Conservation (phyloP, 805 yeast species). For the Yamadazyma takamatsuzukensis region DNA sequence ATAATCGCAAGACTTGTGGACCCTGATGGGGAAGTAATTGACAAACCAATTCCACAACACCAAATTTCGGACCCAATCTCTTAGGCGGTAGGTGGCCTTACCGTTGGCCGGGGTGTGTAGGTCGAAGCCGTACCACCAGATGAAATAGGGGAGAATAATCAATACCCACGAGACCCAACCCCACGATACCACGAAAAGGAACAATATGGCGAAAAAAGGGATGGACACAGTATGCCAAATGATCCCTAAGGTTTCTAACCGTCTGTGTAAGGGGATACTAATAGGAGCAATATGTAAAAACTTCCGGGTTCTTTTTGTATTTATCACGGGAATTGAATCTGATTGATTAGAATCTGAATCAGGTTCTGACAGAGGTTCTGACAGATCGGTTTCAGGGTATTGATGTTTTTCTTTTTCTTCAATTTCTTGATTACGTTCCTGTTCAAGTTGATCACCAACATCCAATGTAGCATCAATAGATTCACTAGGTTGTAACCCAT, state of each 20-base stretch:
- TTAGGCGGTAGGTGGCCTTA: constrained; percentile 52
- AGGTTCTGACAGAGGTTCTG: no score
- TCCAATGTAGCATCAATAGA: no score
- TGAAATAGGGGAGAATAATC: constrained; percentile 56
- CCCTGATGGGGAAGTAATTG: constrained; percentile 72
- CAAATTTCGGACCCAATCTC: constrained; percentile 53
- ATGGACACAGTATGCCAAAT: constrained; percentile 73
- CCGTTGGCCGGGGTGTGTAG: constrained; percentile 76
- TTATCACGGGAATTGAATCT: not conserved
- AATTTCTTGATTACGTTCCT: no score
- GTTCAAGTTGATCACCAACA: no score
- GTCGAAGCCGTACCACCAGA: constrained; percentile 51
- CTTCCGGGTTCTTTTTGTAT: constrained; percentile 1
- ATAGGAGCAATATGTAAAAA: constrained; percentile 49
- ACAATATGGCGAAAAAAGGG: constrained; percentile 52
- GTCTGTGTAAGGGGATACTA: constrained; percentile 49
- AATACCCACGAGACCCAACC: constrained; percentile 70
- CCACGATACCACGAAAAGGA: constrained; percentile 43
- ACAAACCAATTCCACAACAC: constrained; percentile 69
- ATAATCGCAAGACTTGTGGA: constrained; percentile 65
- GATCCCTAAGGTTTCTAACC: constrained; percentile 66
- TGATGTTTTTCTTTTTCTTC: no score
- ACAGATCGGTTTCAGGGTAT: no score
- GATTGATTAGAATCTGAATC: not conserved
- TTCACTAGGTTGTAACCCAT: no score